Conservation (phyloP, 768 basidiomycete genomes). For the Calocybe indica region DNA sequence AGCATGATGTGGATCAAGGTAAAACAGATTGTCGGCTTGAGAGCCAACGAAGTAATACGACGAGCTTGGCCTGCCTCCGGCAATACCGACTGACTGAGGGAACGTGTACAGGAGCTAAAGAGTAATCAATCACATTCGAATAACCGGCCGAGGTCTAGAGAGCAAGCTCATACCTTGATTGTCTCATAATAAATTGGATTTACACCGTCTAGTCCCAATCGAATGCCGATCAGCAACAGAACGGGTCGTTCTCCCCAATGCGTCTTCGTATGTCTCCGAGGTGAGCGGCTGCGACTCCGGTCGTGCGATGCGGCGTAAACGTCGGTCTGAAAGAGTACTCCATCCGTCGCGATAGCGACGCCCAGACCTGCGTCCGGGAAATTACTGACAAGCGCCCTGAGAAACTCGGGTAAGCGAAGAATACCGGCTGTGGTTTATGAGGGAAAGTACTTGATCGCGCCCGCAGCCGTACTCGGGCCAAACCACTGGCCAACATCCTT, state of each 20-base stretch:
- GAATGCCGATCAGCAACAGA: constrained; percentile 78
- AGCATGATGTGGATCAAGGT: constrained; percentile 76
- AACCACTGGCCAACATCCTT: constrained; percentile 98
- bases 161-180: constrained; percentile 31
- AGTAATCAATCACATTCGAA: not conserved
- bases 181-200: constrained; percentile 94
- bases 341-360: constrained; percentile 79
- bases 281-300: constrained; percentile 21
- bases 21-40: constrained; percentile 83
- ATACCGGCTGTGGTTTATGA: not conserved
- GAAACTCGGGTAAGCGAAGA: not conserved
- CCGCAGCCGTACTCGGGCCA: constrained; percentile 95
- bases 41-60: constrained; percentile 97
- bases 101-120: constrained; percentile 78
- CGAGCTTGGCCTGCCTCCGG: constrained; percentile 90
- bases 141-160: not conserved
- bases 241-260: constrained; percentile 84
- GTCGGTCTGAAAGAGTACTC: constrained; percentile 77
- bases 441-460: constrained; percentile 72
- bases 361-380: constrained; percentile 80
- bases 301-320: constrained; percentile 74
- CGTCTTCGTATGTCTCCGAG: constrained; percentile 17
- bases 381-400: constrained; percentile 66
- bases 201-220: constrained; percentile 90
- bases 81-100: constrained; percentile 94